Conservation (phyloP, 495 filamentous ascomycete species). For the Tuber melanosporum region DNA sequence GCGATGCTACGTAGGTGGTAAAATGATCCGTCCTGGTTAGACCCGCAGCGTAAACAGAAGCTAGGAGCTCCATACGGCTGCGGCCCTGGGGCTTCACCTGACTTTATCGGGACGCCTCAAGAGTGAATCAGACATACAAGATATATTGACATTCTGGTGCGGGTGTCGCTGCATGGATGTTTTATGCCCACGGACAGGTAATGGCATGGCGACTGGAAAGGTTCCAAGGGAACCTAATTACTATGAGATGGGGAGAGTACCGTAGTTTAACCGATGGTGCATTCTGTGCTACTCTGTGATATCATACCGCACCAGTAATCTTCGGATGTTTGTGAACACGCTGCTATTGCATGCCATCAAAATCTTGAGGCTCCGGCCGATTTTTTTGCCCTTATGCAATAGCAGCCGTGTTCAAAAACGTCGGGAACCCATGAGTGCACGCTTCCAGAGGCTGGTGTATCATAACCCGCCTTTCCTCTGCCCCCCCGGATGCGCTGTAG, state of each 20-base stretch:
- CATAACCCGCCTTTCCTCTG: conserved; percentile 3
- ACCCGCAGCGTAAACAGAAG: conserved; percentile 11
- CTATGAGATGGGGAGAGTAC: conserved; percentile 13
- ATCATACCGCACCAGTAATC: not conserved
- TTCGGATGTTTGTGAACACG: not conserved
- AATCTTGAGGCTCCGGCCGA: not conserved
- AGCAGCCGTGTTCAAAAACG: not conserved
- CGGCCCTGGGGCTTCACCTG: not conserved
- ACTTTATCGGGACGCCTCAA: conserved; percentile 6
- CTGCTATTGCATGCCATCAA: not conserved
- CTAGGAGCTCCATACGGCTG: conserved; percentile 17
- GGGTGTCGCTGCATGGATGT: conserved; percentile 1
- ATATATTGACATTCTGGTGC: not conserved
- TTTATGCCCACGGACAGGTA: not conserved
- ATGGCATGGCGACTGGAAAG: conserved; percentile 10
- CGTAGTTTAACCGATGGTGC: not conserved
- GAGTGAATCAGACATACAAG: conserved; percentile 5
- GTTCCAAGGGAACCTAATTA: conserved; percentile 6
- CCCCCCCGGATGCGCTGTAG: conserved; percentile 11
- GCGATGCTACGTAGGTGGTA: not conserved
- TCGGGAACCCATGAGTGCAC: not conserved
- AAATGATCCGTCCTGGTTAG: not conserved
- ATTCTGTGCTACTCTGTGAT: conserved; percentile 6
- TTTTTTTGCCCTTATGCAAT: conserved; percentile 3
- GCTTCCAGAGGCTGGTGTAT: conserved; percentile 14